Base-by-base conservation (phyloP, 257 asterid genomes). In the Solanum sitiens region DNA sequence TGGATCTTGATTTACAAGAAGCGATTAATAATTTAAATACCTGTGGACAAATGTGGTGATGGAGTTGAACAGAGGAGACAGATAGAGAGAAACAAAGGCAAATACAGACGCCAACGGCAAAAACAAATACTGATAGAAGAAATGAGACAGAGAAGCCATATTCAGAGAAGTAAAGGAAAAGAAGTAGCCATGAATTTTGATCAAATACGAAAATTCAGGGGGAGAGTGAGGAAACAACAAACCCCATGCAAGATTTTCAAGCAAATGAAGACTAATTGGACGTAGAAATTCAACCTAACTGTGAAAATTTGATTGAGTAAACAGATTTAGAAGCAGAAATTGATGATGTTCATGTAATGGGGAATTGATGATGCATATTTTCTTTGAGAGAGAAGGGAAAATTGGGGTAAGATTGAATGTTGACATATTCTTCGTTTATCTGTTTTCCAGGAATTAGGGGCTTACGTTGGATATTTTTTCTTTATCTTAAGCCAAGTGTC, bases 211-310 rank as follows among this genome's bases (percentile, higher is more conserved):
- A 70, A 63, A 83, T 90, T 92, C 89, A 88, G 86, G 92, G 2
- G 61, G 61, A 76, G 16, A 25, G 61, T 14, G 27, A 77, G 42
- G 39, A 77, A 44, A 86, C 30, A 45, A 90, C 83, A 32, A 80
- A 35, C 91, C 53, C 85, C 87, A 86, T 14, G 27, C 82, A 88
- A 82, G 16, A 37, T 40, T 40, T 88, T 56, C 87, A 35, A 75
- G 75, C 65, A 83, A 59, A 56, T 12, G 32, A 89, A 86, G 44
- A 91, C 5, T 91, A 89, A 88, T 88, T 68, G 91, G 87, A 18
- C 30, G 89, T 88, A 63, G 96, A 94, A 92, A 92, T 85, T 91
- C 92, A 90, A 95, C 95, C 98, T 74, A 95, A 94, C 89, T 83
- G 91, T 93, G 90, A 90, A 83, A 71, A 89, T 56, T 82, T 11